Evolutionary conservation across 2,329 filamentous ascomycete genomes (phyloP), one percentile per base, ranked within the genome.

Genomic region (Lachnellula hyalina): DNA sequence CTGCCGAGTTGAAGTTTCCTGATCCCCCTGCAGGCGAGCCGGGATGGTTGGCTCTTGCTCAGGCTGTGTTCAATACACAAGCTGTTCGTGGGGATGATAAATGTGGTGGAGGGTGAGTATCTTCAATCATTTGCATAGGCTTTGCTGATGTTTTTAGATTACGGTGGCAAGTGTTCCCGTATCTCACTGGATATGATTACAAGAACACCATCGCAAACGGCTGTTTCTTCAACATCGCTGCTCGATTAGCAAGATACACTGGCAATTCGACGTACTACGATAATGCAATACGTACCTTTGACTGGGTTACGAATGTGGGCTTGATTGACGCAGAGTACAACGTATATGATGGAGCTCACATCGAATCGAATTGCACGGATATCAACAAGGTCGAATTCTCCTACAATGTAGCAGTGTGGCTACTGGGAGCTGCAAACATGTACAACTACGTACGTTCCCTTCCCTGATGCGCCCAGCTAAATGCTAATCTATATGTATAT

Each of bases 81-180:
- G 83, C 82, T 2, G 71, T 72, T 19, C 81, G 89, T 21, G 93
- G 89, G 86, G 85, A 94, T 62, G 14, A 72, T 2, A 65, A 76
- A 0, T 96, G 90, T 70, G 76, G 73, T 47, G 90, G 90, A 49
- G 90, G 90, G 9, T 67, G 49, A 62, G 65, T 65, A 40, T 11
- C 9, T 12, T 9, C 45, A 44, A 49, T 49, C 2, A 17, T 11
- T 14, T 8, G 25, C 1, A 32, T 9, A 15, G 44, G 32, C 50
- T 42, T 32, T 47, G 32, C 55, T 64, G 42, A 67, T 47, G n/a
- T 47, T 23, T 44, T 11, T 50, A 68, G 67, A 23, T 72, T 96
- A 61, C 83, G 87, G 60, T 96, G 91, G 91, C 90, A 96, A 73
- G 87, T 95, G 58, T 92, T 86, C 73, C 77, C 82, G 87, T 74